Evolutionary conservation across 2,329 filamentous ascomycete genomes (phyloP).

Genomic region (Curvularia spicifera): DNA sequence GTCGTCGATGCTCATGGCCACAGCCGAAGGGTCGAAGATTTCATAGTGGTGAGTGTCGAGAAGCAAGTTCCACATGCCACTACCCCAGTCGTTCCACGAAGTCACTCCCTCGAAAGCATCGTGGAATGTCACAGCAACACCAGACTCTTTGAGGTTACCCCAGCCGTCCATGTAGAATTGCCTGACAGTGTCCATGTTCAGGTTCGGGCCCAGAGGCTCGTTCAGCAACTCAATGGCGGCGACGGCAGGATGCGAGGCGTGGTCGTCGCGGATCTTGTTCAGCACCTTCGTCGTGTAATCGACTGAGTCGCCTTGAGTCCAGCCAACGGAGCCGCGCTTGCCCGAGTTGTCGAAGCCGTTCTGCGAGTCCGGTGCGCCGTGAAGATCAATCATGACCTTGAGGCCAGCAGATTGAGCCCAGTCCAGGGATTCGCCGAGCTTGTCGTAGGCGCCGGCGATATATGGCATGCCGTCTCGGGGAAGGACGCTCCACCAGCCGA

Average conservation of each 20-base stretch:
- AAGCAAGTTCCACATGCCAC: constrained; percentile 53
- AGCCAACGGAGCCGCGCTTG: constrained; percentile 54
- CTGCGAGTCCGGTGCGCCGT: constrained; percentile 69
- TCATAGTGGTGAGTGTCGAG: constrained; percentile 59
- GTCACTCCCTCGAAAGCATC: constrained; percentile 56
- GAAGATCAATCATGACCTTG: constrained; percentile 71
- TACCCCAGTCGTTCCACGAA: constrained; percentile 53
- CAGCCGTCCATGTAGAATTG: constrained; percentile 59
- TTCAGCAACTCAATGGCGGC: constrained; percentile 57
- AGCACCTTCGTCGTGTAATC: constrained; percentile 51
- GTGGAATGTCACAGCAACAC: constrained; percentile 55
- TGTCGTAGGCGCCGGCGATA: constrained; percentile 65
- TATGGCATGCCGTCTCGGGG: constrained; percentile 63
- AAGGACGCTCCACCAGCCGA: constrained; percentile 69
- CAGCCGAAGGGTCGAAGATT: constrained; percentile 51
- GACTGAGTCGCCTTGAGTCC: constrained; percentile 54
- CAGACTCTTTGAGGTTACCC: constrained; percentile 52
- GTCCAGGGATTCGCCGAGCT: constrained; percentile 63
- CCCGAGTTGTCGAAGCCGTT: constrained; percentile 74
- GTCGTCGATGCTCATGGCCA: constrained; percentile 48
- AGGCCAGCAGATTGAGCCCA: constrained; percentile 66
- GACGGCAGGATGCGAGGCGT: constrained; percentile 54
- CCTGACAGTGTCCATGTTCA: constrained; percentile 53
- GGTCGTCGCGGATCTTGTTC: constrained; percentile 56
- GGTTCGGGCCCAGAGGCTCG: constrained; percentile 53